Evolutionary conservation across 2,329 filamentous ascomycete species (phyloP).

Genomic region (Claviceps sp.): DNA sequence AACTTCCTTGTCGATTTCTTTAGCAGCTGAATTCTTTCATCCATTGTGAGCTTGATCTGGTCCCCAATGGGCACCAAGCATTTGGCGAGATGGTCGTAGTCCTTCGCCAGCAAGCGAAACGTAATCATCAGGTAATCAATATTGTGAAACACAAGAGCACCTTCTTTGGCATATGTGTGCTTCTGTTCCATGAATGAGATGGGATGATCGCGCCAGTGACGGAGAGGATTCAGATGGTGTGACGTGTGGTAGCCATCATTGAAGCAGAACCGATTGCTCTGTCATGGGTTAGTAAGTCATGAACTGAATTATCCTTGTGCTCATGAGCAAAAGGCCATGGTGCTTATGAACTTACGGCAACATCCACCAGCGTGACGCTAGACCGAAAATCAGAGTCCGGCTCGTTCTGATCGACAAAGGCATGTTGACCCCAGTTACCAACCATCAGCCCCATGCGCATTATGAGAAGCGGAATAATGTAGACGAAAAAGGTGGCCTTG

Average conservation of each 20-base stretch:
- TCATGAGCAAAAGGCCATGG: neutral
- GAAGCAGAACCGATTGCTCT: slow-evolving; percentile 74
- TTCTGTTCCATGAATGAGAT: slow-evolving; percentile 59
- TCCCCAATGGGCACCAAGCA: slow-evolving; percentile 63
- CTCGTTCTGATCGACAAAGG: slow-evolving; percentile 61
- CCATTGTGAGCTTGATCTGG: slow-evolving; percentile 52
- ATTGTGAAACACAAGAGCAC: slow-evolving; percentile 65
- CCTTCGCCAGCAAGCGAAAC: slow-evolving; percentile 51
- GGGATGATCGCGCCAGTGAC: slow-evolving; percentile 74
- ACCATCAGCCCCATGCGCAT: slow-evolving; percentile 64
- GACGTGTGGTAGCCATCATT: slow-evolving; percentile 76
- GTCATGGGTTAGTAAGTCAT: neutral
- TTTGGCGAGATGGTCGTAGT: slow-evolving; percentile 55
- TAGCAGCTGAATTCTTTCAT: slow-evolving; percentile 50
- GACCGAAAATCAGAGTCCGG: slow-evolving; percentile 68
- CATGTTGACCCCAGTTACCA: slow-evolving; percentile 77
- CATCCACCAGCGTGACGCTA: slow-evolving; percentile 68
- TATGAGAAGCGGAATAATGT: slow-evolving; percentile 51
- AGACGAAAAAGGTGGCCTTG: slow-evolving; percentile 47
- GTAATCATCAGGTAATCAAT: slow-evolving; percentile 74
- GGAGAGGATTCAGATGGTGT: slow-evolving; percentile 63
- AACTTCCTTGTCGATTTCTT: slow-evolving; percentile 52
- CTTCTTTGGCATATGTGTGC: slow-evolving; percentile 48
- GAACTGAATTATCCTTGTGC: too few species aligned
- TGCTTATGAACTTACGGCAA: slow-evolving; percentile 42